These are phyloP conservation scores for Apiotrichum domesticum DNA, from an alignment of 1,284 basidiomycete genomes.

Conservation along the genomic window DNA sequence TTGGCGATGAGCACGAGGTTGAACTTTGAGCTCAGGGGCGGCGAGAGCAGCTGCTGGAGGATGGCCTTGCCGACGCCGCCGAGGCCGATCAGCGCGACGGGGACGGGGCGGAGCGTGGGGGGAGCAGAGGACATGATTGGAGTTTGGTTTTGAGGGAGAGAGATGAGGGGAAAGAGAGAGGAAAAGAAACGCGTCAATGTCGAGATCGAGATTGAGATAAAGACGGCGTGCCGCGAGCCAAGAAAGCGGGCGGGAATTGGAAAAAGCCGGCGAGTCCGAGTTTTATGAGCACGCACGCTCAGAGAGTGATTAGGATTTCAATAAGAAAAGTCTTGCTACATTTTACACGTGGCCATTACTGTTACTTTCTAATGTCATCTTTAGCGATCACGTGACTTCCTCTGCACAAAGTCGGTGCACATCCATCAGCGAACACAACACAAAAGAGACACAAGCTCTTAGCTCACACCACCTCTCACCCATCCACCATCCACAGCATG, in stretches of 20 bases:
- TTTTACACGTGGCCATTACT: too few relatives aligned
- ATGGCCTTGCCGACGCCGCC: conserved; percentile 84
- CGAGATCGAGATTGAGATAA: too few relatives aligned
- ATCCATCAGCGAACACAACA: too few relatives aligned
- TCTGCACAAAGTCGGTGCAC: neutral
- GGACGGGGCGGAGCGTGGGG: conserved; percentile 26
- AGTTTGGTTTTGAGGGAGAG: neutral
- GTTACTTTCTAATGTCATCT: neutral
- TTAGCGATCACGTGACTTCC: conserved; percentile 1
- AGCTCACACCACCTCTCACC: neutral
- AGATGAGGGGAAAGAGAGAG: neutral
- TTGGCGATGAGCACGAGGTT: conserved; percentile 70
- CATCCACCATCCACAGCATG: conserved; percentile 16
- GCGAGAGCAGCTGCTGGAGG: conserved; percentile 61
- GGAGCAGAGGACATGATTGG: conserved; percentile 7
- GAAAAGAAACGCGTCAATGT: neutral
- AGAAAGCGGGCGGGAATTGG: too few relatives aligned
- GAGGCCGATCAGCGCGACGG: conserved; percentile 73
- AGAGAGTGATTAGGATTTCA: too few relatives aligned
- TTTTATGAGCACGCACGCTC: too few relatives aligned
- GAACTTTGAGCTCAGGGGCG: conserved; percentile 50
- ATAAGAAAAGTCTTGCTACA: neutral
- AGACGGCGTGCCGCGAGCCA: too few relatives aligned
- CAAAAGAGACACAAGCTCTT: too few relatives aligned
- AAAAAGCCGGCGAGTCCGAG: too few relatives aligned